These are phyloP conservation scores for Skeletonema potamos DNA, from an alignment of 108 stramenopile species.

Conservation along the genomic window DNA sequence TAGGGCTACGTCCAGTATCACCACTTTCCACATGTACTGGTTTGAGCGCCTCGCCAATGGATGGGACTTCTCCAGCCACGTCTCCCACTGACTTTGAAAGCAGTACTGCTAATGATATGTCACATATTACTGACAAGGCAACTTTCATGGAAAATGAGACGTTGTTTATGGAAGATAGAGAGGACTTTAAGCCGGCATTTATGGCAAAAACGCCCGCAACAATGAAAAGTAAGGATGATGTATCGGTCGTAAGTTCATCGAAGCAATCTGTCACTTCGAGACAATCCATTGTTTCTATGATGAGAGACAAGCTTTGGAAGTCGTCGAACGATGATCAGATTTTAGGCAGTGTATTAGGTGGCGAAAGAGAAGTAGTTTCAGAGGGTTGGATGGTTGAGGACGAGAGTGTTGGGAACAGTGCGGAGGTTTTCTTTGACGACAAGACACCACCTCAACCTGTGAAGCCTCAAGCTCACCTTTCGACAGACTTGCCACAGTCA, in stretches of 20 bases:
- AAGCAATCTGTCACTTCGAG: not conserved
- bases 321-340: not conserved
- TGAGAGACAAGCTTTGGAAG: not conserved
- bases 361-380: conserved; percentile 1
- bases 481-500: not conserved
- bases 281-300: not conserved
- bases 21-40: not conserved
- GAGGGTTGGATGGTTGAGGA: conserved; percentile 22
- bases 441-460: not conserved
- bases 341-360: not conserved
- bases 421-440: not conserved
- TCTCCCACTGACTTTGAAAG: not conserved
- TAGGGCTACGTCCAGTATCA: not conserved
- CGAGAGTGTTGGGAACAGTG: conserved; percentile 7
- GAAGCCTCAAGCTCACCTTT: not conserved
- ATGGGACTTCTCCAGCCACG: not conserved
- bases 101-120: not conserved
- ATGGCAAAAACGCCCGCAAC: not conserved
- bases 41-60: not conserved
- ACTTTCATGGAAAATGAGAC: conserved; percentile 1
- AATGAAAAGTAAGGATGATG: not conserved
- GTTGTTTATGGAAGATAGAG: not conserved
- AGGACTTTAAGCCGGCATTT: not conserved
- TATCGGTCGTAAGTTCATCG: not conserved
- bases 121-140: not conserved